Evolutionary conservation across 192 early-diverging fungal species (phyloP).

Genomic region (Phycomyces blakesleeanus): DNA sequence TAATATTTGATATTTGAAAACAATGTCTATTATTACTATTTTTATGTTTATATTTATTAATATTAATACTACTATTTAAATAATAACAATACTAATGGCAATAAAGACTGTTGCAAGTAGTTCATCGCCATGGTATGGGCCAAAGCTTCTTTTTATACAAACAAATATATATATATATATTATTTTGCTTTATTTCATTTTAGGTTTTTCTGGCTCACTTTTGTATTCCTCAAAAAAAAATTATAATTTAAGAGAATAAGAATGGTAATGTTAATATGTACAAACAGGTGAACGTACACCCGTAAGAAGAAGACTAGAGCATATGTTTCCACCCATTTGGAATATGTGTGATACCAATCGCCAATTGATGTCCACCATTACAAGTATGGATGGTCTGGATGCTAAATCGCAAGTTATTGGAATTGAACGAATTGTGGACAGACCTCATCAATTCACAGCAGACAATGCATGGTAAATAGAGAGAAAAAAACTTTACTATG

Average conservation of each 20-base stretch:
- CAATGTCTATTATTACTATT: too few species aligned
- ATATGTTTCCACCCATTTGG: conserved; percentile 34
- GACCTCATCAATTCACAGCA: background rate
- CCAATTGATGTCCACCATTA: conserved; percentile 26
- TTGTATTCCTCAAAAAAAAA: background rate
- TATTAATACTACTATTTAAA: too few species aligned
- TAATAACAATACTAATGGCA: background rate
- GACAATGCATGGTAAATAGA: conserved; percentile 19
- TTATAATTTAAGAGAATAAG: background rate
- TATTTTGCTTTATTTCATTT: background rate
- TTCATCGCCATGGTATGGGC: conserved; percentile 40
- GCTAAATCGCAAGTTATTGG: background rate
- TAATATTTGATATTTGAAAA: background rate
- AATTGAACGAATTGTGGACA: background rate
- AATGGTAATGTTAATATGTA: background rate
- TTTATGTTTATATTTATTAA: too few species aligned
- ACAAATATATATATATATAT: background rate
- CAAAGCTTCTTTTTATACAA: background rate
- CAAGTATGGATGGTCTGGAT: conserved; percentile 5
- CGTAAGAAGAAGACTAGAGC: conserved; percentile 25
- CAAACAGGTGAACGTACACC: conserved; percentile 42
- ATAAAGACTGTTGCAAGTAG: conserved; percentile 33
- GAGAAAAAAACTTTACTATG: too few species aligned
- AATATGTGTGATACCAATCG: conserved; percentile 32
- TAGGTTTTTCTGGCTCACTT: background rate